These are phyloP conservation scores for Durotheca rogersii DNA, from an alignment of 495 filamentous ascomycete species.

Conservation along the genomic window DNA sequence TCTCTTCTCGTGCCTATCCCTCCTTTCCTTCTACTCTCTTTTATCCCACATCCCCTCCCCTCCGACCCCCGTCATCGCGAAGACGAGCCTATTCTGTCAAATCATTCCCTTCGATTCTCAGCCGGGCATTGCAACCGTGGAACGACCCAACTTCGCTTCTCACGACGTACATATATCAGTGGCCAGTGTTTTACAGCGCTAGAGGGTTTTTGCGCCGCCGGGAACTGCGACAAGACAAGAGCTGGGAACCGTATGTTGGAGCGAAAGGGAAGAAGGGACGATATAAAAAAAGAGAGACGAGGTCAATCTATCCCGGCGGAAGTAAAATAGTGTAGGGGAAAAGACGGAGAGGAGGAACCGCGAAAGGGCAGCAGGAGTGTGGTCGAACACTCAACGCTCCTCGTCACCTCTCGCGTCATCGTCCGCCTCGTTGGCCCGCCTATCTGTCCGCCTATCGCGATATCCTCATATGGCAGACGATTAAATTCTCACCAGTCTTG, in stretches of 20 bases:
- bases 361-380: constrained; percentile 5
- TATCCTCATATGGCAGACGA: not conserved
- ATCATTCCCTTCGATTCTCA: constrained; percentile 35
- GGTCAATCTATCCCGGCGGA: constrained; percentile 1
- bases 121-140: constrained; percentile 32
- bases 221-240: constrained; percentile 31
- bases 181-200: constrained; percentile 21
- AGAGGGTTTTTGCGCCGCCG: constrained; percentile 23
- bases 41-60: constrained; percentile 18
- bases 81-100: constrained; percentile 39
- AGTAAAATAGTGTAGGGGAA: constrained; percentile 3
- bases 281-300: constrained; percentile 4
- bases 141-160: constrained; percentile 36
- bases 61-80: constrained; percentile 21
- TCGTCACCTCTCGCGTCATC: no score
- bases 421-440: no score
- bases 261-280: constrained; percentile 11
- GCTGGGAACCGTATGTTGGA: not conserved
- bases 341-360: no score
- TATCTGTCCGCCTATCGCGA: constrained; percentile 9
- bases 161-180: constrained; percentile 29
- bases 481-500: constrained; percentile 8
- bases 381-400: not conserved
- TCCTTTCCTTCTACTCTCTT: constrained; percentile 18
- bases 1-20: constrained; percentile 13